Base-by-base conservation (phyloP, 2,329 filamentous ascomycete genomes). In the Sporothrix pseudoabietina region DNA sequence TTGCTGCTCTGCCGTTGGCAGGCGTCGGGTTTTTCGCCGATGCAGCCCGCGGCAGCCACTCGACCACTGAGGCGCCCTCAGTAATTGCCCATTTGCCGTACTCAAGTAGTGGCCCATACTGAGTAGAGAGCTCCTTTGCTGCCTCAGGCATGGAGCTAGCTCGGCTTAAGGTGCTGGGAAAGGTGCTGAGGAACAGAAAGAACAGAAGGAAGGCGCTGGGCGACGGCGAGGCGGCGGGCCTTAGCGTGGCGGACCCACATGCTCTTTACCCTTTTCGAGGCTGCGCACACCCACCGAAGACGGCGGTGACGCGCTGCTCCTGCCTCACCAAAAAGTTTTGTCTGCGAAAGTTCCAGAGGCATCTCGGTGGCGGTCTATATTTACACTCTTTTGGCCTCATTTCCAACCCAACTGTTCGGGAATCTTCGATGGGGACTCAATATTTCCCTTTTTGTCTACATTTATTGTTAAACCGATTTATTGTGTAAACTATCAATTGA, bases 1-100 rank as follows among this genome's bases (percentile, higher is more conserved):
- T 72, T 49, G 49, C 71, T 76, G 61, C 65, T 69, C 75, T 72
- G 75, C 61, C 69, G 72, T 71, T 74, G 69, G 72, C 72, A 66
- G 66, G 32, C 65, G 35, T 52, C 61, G 22, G 69, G 14, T 59
- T 69, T 68, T 73, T 71, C 32, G 69, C 69, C 69, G 61, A 59
- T 63, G 71, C 71, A 72, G 71, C 71, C 71, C 61, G 71, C 54
- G 39, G 68, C n/a, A 30, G 39, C n/a, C 59, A 6, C 0, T n/a
- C 14, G 5, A 3, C 55, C 30, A 59, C 55, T 35, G 16, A 19
- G 19, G 22, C 19, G 16, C 0, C 49, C 19, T 22, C 32, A 61
- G 16, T 63, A 8, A 61, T 39, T 35, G 12, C 30, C 30, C 19
- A 19, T 6, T 54, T 22, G 26, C 14, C 14, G 30, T n/a, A 26